These are phyloP conservation scores for Perkinsus chesapeaki DNA, from an alignment of 169 alveolate species.

Conservation along the genomic window DNA sequence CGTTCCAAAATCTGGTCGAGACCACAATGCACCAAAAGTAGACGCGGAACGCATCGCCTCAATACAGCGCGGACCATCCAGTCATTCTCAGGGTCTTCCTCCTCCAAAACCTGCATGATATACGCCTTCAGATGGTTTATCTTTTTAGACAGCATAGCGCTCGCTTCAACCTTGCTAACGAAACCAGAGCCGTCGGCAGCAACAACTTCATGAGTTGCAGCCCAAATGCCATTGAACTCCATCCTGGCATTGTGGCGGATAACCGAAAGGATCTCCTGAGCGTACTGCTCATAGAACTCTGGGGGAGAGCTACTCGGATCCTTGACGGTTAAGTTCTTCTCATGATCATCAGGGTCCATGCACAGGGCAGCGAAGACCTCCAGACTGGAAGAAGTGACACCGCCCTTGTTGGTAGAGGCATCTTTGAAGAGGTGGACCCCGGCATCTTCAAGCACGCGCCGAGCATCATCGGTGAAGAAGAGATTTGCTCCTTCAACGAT, in stretches of 20 bases:
- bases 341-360: not conserved
- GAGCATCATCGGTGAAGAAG: conserved; percentile 69
- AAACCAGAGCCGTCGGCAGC: conserved; percentile 36
- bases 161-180: conserved; percentile 50
- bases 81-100: conserved; percentile 47
- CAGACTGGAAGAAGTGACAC: conserved; percentile 59
- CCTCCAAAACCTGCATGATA: conserved; percentile 32
- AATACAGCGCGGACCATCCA: conserved; percentile 37
- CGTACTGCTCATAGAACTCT: conserved; percentile 8
- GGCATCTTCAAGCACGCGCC: conserved; percentile 53
- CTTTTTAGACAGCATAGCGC: conserved; percentile 55
- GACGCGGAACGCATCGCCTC: conserved; percentile 44
- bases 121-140: conserved; percentile 45
- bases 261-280: not conserved
- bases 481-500: conserved; percentile 75
- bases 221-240: conserved; percentile 34
- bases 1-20: conserved; percentile 44
- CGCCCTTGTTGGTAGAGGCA: conserved; percentile 66
- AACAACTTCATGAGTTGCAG: not conserved
- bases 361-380: conserved; percentile 54
- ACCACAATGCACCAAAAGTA: conserved; percentile 40
- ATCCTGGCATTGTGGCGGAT: conserved; percentile 21
- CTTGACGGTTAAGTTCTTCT: not conserved
- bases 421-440: conserved; percentile 59
- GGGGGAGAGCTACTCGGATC: conserved; percentile 10